A percentile compares a stretch with the other conserved stretches of the same genome.
These are phyloP conservation scores for Leccinum longicurvipes DNA, from an alignment of 768 basidiomycete species.

Conservation along the genomic window DNA sequence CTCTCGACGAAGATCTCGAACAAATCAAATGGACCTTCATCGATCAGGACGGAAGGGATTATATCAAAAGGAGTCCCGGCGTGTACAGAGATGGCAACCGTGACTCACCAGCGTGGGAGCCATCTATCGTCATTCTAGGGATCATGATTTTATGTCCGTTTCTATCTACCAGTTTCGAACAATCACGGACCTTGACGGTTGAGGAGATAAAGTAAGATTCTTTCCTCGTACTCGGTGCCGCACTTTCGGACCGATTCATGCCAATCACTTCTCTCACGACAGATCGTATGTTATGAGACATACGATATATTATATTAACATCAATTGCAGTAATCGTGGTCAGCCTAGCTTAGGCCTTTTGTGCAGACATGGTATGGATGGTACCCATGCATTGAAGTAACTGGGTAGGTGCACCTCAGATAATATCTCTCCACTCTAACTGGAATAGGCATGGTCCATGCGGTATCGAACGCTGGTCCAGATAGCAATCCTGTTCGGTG, in stretches of 20 bases:
- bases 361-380: too few relatives aligned
- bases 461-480: not conserved
- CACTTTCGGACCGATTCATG: constrained; percentile 6
- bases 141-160: not conserved
- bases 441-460: not conserved
- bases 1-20: constrained; percentile 10
- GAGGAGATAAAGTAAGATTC: constrained; percentile 6
- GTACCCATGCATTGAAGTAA: too few relatives aligned
- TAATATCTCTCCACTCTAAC: not conserved
- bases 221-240: constrained; percentile 4
- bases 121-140: not conserved
- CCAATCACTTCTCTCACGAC: constrained; percentile 8
- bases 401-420: not conserved
- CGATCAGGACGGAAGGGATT: not conserved
- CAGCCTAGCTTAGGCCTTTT: not conserved
- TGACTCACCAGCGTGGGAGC: constrained; percentile 3
- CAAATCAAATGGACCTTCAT: not conserved
- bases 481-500: not conserved
- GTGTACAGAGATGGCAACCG: not conserved
- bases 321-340: not conserved
- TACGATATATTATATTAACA: constrained; percentile 2
- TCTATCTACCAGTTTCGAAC: not conserved
- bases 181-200: constrained; percentile 1
- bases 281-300: constrained; percentile 10
- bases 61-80: not conserved